Percentiles rank a stretch among this genome's conserved stretches.
Conservation (phyloP, 176 grass and related monocot genomes). For the Thinopyrum elongatum region DNA sequence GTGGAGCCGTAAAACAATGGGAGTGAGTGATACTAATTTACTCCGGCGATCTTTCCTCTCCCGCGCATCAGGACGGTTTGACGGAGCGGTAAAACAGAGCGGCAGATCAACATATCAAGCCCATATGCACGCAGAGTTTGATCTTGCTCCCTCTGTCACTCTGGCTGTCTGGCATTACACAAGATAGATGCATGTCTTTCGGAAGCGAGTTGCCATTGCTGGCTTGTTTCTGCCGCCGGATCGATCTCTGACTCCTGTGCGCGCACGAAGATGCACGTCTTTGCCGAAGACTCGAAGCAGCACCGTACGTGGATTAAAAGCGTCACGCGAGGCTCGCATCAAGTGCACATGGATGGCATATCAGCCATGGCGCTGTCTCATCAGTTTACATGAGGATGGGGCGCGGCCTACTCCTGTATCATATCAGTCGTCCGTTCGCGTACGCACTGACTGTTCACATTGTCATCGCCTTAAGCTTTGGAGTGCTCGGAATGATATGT, state of each 20-base stretch:
- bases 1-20: neutral
- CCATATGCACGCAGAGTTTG: neutral
- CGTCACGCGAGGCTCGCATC: conserved; percentile 14
- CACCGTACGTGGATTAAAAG: neutral
- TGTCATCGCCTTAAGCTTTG: neutral
- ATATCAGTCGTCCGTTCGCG: neutral
- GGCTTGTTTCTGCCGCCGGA: neutral
- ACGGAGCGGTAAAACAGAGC: neutral
- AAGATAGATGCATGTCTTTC: neutral
- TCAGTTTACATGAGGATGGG: neutral
- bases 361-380: neutral
- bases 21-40: neutral
- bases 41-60: neutral
- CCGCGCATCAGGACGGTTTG: too few relatives aligned
- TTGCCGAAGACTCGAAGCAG: neutral
- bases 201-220: neutral
- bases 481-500: neutral
- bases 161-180: neutral
- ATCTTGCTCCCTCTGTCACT: neutral
- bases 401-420: neutral
- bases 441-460: neutral
- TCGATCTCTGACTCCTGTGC: neutral
- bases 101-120: neutral
- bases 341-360: neutral
- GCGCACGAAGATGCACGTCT: neutral